Evolutionary conservation across 192 early-diverging fungal species (phyloP), one percentile per base, ranked within the genome.

Genomic region (Coemansia sp.): DNA sequence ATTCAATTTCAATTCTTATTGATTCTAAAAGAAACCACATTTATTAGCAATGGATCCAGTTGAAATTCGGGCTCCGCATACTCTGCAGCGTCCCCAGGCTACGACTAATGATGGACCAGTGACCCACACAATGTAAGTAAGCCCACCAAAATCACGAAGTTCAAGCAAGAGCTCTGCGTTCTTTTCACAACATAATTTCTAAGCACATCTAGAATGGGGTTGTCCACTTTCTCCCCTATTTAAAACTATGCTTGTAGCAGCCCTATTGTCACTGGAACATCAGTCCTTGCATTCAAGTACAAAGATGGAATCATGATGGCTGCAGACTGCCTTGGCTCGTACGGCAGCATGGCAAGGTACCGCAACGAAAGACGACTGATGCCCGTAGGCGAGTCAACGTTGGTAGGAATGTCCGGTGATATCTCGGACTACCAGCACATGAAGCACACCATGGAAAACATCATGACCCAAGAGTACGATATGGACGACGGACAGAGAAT

Each of bases 251-350:
- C n/a, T n/a, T 25, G 21, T 81, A 81, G 78, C 57, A 55, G 20
- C 67, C 96, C 96, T 21, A 84, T 94, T 34, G 91, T 99, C 18
- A 96, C 93, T 18, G 95, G 95, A 67, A 95, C 94, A 9, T 96
- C 95, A 37, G 92, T 97, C 30, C 69, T 99, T 42, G 97, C 87
- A 45, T 84, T 99, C 73, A 92, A 93, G 83, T 99, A 92, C 87
- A 96, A 94, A 75, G 95, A 95, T 65, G 97, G 97, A 59, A 86
- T 99, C 37, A 96, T 99, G 91, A 86, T 99, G 77, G 94, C 94
- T 7, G 92, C 94, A 13, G 97, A 99, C 75, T 94, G 89, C 69
- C 83, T 99, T 55, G 96, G 91, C 31, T 97, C 97, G 16, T 99
- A 95, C 75, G 97, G 97, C 58, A 92, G 90, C 18, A 70, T 97